Evolutionary conservation across 306 rosid species (phyloP).

Genomic region (Hylodesmum podocarpum): DNA sequence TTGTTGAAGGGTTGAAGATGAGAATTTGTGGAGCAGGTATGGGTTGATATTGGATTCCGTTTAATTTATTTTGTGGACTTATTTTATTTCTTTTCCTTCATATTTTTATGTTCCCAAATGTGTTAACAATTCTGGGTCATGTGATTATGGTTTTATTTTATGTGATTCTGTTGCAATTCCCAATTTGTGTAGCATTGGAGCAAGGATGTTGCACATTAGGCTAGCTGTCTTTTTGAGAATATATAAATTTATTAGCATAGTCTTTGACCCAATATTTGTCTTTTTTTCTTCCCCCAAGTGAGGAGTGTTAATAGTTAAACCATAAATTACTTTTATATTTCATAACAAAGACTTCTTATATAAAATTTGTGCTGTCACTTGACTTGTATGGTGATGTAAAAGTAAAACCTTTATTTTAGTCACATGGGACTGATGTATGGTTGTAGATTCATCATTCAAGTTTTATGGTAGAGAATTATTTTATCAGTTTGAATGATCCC

Average conservation of each 20-base stretch:
- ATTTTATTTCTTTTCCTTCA: neutral
- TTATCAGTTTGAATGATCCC: neutral
- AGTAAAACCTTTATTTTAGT: no score
- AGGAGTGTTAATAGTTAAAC: conserved; percentile 1
- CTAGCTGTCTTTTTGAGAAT: neutral
- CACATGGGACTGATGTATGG: no score
- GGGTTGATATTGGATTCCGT: conserved; percentile 14
- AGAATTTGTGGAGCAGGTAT: conserved; percentile 53
- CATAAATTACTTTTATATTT: neutral
- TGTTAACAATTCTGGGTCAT: conserved; percentile 7
- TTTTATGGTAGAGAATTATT: neutral
- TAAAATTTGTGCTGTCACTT: conserved; percentile 12
- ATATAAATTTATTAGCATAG: neutral
- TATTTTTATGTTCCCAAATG: neutral
- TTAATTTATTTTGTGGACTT: neutral
- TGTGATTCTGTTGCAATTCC: neutral
- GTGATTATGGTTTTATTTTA: neutral
- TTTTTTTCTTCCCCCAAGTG: neutral
- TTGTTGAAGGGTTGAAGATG: conserved; percentile 51
- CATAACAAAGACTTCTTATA: neutral
- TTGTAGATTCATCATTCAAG: neutral
- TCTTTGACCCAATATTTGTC: neutral
- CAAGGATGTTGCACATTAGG: conserved; percentile 4
- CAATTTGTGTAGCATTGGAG: neutral
- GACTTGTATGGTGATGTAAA: no score